Conservation (phyloP, 768 basidiomycete genomes). For the Boletus barrowsii region DNA sequence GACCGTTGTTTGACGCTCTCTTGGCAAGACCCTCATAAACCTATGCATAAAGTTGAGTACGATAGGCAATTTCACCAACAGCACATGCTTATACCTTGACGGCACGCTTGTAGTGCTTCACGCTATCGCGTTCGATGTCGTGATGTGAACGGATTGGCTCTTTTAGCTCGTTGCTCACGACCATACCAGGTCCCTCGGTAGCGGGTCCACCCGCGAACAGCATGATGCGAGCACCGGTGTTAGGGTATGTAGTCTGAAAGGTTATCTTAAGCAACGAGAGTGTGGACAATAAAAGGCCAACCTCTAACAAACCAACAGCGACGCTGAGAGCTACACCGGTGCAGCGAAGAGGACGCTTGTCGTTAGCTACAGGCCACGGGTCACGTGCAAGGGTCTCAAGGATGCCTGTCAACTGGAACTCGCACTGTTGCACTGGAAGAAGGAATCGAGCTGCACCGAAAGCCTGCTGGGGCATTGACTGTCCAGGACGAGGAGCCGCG, state of each 20-base stretch:
- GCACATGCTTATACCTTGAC: constrained; percentile 63
- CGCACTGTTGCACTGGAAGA: constrained; percentile 86
- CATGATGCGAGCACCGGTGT: constrained; percentile 96
- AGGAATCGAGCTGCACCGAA: constrained; percentile 90
- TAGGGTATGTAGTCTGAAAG: constrained; percentile 78
- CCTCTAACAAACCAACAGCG: constrained; percentile 89
- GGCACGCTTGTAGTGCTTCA: constrained; percentile 96
- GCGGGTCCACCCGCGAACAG: constrained; percentile 93
- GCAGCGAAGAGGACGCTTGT: constrained; percentile 89
- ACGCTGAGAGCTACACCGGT: constrained; percentile 94
- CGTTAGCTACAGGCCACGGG: constrained; percentile 96
- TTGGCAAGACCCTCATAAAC: constrained; percentile 95
- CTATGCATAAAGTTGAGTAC: constrained; percentile 39
- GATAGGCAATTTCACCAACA: background rate
- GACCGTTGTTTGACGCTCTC: constrained; percentile 91
- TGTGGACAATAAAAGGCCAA: constrained; percentile 24
- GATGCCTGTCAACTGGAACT: constrained; percentile 94
- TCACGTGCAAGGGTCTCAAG: constrained; percentile 85
- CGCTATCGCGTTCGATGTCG: constrained; percentile 95
- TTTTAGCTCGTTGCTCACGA: constrained; percentile 91
- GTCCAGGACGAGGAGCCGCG: constrained; percentile 83
- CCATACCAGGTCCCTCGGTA: constrained; percentile 96
- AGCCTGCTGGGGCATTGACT: constrained; percentile 74
- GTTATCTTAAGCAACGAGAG: background rate
- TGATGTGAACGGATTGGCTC: constrained; percentile 98